Evolutionary conservation across 1,284 basidiomycete species (phyloP), one percentile per base, ranked within the genome.

Genomic region (Vanrija sp.): DNA sequence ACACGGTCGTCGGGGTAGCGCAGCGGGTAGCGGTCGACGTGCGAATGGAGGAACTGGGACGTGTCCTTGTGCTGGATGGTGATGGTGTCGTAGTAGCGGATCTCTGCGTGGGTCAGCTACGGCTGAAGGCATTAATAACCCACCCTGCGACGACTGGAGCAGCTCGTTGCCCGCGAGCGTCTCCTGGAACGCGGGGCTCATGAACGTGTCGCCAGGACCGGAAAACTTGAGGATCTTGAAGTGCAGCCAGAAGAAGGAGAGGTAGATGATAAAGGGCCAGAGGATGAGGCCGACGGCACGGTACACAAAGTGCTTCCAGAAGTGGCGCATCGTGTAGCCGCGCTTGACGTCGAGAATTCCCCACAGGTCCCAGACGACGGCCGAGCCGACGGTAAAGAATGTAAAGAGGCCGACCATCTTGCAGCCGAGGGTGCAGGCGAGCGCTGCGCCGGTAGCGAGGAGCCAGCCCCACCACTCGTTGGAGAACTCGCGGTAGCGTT

Each of bases 181-280:
- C 79, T 98, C 92, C 77, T 99, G 96, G 85, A 99, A 99, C 8
- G 87, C 86, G 12, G 95, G 90, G 69, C 88, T 93, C 96, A 98
- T 98, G 80, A 98, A 99, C 15, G 83, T 81, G 72, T 98, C 96
- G 12, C 96, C 96, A 18, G 94, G 83, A 29, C 96, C 96, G 23
- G 91, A 92, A 64, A 86, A 83, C n/a, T 80, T 89, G 65, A 98
- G 85, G 57, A 98, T 83, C 49, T 87, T 82, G 70, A 99, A 97
- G 75, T 98, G 96, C 21, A 96, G 80, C 80, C 89, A 98, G 82
- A 99, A 98, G 83, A 96, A 93, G 21, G 88, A 88, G 14, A 98
- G 83, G 75, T 99, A 99, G 61, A 98, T 82, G 57, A 89, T 78
- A 62, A 94, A 84, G 5, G 96, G 96, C 18, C 96, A 78, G 43